Evolutionary conservation across 371 early-diverging fungal genomes (phyloP).

Genomic region (Mucor saturninus): DNA sequence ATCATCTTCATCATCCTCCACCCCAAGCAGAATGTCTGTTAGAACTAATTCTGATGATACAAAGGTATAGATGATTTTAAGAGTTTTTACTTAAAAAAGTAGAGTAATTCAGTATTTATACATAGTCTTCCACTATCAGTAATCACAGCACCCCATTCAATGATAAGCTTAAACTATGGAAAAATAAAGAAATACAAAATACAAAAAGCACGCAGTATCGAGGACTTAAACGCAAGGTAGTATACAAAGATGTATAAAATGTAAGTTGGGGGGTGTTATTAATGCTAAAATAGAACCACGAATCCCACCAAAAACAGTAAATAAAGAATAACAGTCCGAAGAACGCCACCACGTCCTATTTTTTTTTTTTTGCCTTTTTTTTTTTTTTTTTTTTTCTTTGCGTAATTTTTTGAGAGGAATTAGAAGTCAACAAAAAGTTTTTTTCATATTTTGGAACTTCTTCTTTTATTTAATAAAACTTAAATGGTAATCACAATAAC

Average conservation of each 20-base stretch:
- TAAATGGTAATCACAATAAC: constrained; percentile 7
- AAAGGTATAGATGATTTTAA: no score
- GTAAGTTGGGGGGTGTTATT: neutral
- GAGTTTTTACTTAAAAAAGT: no score
- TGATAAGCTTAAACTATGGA: neutral
- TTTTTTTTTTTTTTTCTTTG: neutral
- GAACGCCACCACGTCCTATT: neutral
- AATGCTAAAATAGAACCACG: neutral
- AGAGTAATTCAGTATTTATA: no score
- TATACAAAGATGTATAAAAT: neutral
- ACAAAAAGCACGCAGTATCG: neutral
- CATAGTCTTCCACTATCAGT: neutral
- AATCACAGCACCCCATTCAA: no score
- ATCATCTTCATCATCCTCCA: no score
- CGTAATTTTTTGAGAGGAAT: neutral
- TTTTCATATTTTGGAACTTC: constrained; percentile 15
- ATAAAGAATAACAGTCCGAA: constrained; percentile 6
- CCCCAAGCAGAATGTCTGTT: no score
- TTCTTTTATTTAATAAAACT: constrained; percentile 6
- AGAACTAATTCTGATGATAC: no score
- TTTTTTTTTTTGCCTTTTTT: constrained; percentile 1
- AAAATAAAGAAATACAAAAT: neutral
- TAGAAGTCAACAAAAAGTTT: constrained; percentile 23
- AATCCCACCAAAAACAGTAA: neutral
- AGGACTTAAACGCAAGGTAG: constrained; percentile 21